A percentile compares a stretch with the other conserved stretches of the same genome.
These are phyloP conservation scores for Albatrellus sp. DNA, from an alignment of 1,284 basidiomycete species.

Conservation along the genomic window DNA sequence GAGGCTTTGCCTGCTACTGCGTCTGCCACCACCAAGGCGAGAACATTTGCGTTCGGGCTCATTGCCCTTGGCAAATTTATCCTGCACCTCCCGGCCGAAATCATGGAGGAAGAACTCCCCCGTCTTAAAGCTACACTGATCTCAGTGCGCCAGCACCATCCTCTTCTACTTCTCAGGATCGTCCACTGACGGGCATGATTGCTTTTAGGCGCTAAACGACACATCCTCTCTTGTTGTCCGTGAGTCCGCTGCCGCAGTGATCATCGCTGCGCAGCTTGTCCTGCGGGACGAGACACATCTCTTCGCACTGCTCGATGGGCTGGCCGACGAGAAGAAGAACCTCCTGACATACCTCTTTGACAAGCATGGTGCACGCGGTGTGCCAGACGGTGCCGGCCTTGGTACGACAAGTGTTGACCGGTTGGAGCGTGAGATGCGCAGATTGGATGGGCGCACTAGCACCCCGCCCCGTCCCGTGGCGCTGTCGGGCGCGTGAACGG, in stretches of 20 bases:
- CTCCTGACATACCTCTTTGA: constrained; percentile 76
- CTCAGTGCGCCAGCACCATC: constrained; percentile 31
- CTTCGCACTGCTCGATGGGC: constrained; percentile 63
- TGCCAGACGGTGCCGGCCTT: constrained; percentile 8
- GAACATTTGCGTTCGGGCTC: constrained; percentile 68
- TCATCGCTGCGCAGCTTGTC: constrained; percentile 70
- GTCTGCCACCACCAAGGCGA: constrained; percentile 39
- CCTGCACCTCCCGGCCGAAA: constrained; percentile 63
- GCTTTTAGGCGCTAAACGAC: constrained; percentile 55
- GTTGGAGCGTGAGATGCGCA: constrained; percentile 62
- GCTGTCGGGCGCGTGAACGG: background rate
- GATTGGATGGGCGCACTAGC: constrained; percentile 62
- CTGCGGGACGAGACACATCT: constrained; percentile 71
- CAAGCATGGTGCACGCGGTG: constrained; percentile 59
- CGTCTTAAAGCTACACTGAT: constrained; percentile 58
- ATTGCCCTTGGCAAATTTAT: constrained; percentile 74
- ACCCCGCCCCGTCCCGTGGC: constrained; percentile 32
- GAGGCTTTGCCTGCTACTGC: constrained; percentile 26
- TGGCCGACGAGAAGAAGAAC: constrained; percentile 79
- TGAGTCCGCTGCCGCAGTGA: constrained; percentile 67
- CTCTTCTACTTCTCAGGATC: background rate
- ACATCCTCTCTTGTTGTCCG: constrained; percentile 60
- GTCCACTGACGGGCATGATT: background rate
- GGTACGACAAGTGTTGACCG: constrained; percentile 40
- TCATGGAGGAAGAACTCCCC: constrained; percentile 77